Conservation (phyloP, 2,329 filamentous ascomycete genomes). For the Aspergillus chevalieri region DNA sequence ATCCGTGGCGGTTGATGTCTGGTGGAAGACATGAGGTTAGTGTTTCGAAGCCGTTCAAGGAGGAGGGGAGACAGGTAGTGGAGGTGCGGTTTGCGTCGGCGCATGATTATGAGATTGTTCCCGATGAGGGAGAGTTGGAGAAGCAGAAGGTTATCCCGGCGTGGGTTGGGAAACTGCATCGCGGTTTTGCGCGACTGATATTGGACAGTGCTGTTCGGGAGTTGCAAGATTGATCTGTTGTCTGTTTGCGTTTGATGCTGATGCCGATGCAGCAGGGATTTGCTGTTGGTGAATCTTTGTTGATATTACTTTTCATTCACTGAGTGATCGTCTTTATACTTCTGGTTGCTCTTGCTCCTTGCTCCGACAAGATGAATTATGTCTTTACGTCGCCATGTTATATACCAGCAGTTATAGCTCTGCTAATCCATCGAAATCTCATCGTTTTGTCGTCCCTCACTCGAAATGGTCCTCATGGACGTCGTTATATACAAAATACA, state of each 20-base stretch:
- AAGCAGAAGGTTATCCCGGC: conserved; percentile 19
- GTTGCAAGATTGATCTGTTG: conserved; percentile 3
- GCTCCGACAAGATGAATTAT: no score
- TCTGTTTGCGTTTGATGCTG: neutral
- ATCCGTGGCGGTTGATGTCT: conserved; percentile 23
- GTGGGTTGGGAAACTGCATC: conserved; percentile 19
- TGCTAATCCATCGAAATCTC: no score
- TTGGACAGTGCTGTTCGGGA: conserved; percentile 18
- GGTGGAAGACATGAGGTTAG: conserved; percentile 22
- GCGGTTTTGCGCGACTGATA: conserved; percentile 21
- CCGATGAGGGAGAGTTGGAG: conserved; percentile 10
- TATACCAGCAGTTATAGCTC: no score
- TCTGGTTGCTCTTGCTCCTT: no score
- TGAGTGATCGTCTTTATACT: no score
- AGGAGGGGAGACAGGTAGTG: conserved; percentile 10
- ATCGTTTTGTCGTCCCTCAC: no score
- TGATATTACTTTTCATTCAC: no score
- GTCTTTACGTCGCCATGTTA: no score
- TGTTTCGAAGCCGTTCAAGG: conserved; percentile 17
- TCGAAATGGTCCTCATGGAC: no score
- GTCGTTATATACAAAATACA: no score
- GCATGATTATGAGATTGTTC: conserved; percentile 22
- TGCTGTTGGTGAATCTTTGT: neutral
- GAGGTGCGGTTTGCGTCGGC: conserved; percentile 22
- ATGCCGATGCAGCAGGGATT: no score